Evolutionary conservation across 2,329 filamentous ascomycete genomes (phyloP).

Genomic region (Rhynchosporium agropyri): DNA sequence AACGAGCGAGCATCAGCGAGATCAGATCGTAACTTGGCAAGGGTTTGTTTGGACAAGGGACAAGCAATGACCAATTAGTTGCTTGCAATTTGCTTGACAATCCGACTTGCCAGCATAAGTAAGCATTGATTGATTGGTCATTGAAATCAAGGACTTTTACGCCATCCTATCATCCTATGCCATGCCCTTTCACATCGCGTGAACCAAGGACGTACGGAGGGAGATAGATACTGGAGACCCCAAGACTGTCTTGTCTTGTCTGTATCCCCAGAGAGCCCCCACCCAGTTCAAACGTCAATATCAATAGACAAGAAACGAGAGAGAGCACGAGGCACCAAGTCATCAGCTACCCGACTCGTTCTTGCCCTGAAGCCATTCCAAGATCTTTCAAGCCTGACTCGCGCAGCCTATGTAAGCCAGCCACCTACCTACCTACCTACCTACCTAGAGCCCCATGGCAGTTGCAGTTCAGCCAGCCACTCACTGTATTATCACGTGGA

Average conservation of each 20-base stretch:
- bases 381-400: not conserved
- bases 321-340: not conserved
- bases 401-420: too few relatives aligned
- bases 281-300: not conserved
- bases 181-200: too few relatives aligned
- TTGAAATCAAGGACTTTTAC: too few relatives aligned
- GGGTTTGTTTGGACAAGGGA: not conserved
- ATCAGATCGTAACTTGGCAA: not conserved
- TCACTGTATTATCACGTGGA: not conserved
- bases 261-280: not conserved
- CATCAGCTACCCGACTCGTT: not conserved
- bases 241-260: not conserved
- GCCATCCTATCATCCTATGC: too few relatives aligned
- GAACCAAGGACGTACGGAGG: too few relatives aligned
- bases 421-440: too few relatives aligned
- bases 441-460: not conserved
- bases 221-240: too few relatives aligned
- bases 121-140: too few relatives aligned
- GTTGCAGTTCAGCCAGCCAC: too few relatives aligned
- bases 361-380: conserved; percentile 14
- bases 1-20: not conserved
- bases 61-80: not conserved
- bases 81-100: not conserved
- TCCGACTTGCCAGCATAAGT: too few relatives aligned
- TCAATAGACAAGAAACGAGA: not conserved